A percentile compares a stretch with the other conserved stretches of the same genome.
phyloP scores from a whole-genome alignment of 148 eudicot species.

The Rheum nobile region DNA sequence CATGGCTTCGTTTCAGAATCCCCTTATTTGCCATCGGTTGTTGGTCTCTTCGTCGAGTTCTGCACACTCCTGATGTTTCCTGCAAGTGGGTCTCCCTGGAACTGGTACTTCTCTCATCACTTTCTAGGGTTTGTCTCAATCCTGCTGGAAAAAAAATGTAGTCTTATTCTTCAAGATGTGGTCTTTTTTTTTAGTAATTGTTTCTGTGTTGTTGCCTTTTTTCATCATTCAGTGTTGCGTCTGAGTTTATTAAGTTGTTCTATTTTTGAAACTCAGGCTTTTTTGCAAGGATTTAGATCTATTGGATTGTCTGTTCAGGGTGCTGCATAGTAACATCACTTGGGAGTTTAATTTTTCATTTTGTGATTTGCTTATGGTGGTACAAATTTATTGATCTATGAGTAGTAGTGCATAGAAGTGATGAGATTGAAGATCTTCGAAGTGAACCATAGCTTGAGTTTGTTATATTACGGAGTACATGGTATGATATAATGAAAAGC shows the following conservation, averaged over 20 bases:
- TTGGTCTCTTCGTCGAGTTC: background rate
- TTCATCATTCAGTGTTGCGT: background rate
- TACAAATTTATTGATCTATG: too few species aligned
- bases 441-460: too few species aligned
- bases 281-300: background rate
- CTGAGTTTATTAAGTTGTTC: background rate
- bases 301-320: background rate
- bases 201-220: background rate
- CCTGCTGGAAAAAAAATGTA: background rate
- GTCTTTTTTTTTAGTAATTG: background rate
- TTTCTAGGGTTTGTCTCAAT: background rate
- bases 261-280: background rate
- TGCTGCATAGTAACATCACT: background rate
- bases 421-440: too few species aligned
- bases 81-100: background rate
- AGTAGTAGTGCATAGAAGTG: too few species aligned
- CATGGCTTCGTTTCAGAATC: too few species aligned
- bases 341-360: too few species aligned
- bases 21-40: background rate
- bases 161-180: background rate
- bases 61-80: background rate
- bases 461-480: too few species aligned
- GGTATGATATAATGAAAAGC: too few species aligned
- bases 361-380: too few species aligned
- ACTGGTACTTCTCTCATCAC: background rate